Base-by-base conservation (phyloP, 768 basidiomycete genomes). In the Kwoniella newhampshirensis region DNA sequence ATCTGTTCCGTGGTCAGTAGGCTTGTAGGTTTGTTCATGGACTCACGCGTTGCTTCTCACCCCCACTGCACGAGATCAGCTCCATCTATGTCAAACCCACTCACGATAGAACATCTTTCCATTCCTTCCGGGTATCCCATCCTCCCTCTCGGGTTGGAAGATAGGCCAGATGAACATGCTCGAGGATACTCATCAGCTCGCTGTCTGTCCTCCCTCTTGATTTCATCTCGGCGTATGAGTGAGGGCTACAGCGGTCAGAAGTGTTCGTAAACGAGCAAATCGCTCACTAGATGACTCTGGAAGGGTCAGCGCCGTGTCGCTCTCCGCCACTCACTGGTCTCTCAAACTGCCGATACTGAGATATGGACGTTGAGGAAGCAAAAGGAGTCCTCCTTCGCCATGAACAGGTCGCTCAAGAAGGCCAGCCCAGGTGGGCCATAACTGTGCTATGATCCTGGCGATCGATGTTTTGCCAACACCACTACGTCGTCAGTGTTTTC, bases 351-450 rank as follows among this genome's bases (percentile, higher is more conserved):
- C 94, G 0, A 84, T 81, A 26, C 88, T 87, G 83, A 97, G 89
- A 75, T 98, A 98, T 21, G 91, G 86, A 13, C 93, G 80, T 77
- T 98, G 94, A 3, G 94, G 94, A 2, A 98, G 82, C 54, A 96
- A 79, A 67, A 80, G 78, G 50, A 80, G 75, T 12, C 76, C 68
- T 6, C 66, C 85, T 60, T 89, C 86, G n/a, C 88, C 81, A 18
- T 85, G 84, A 12, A 79, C 77, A 17, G 79, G 83, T 67, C 66
- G 80, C 78, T 57, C 80, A 71, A 67, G 75, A 64, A 62, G 74
- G 42, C 63, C 78, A 30, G 69, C 75, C 70, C 79, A 79, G 11
- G 75, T 76, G 1, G 86, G 85, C 94, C 94, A 97, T 4, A 98
- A 78, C 2, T 90, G 88, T 0, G 91, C 91, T 8, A 96, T 77